Base-by-base conservation (phyloP, 2,329 filamentous ascomycete genomes). In the Colletotrichum echinochloae region DNA sequence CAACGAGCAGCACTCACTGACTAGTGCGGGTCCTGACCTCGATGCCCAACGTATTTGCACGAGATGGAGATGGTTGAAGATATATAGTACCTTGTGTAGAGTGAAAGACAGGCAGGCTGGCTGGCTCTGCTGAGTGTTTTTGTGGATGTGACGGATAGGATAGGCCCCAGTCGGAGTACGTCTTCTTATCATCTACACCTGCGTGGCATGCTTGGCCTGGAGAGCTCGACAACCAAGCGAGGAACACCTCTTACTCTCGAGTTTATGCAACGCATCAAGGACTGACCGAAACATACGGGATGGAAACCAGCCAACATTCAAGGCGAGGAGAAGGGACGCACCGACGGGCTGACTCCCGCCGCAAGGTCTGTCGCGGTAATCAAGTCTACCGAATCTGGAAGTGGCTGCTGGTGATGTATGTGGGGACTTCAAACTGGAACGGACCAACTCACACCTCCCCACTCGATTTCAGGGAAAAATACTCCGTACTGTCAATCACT, bases 381-480 rank as follows among this genome's bases (percentile, higher is more conserved):
- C 55, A 20, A 41, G 54, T 51, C 33, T 37, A 26, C 5, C 33
- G 20, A 59, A 70, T 49, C 63, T 70, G 35, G 35, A 41, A 62
- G 48, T 41, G 46, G 37, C 60, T 44, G 35, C 28, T 52, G 60
- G 33, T 20, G 20, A n/a, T 44, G 44, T 8, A 23, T 20, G 20
- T 44, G 51, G 60, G 26, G 35, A 18, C 23, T 62, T 54, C 26
- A 56, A 70, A 41, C 56, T 70, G 62, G 56, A 70, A 66, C 66
- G 63, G 56, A 37, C 39, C 49, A 60, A 51, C 48, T 61, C 44
- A 37, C 55, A n/a, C 54, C 67, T 56, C 67, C 54, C 57, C 67
- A 70, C 64, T 23, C 20, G n/a, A 30, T 56, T 57, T 26, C 64
- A 46, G 48, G 66, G 41, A 56, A 51, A 39, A 46, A n/a, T n/a